These are phyloP conservation scores for Cryoendolithus antarcticus DNA, from an alignment of 2,329 filamentous ascomycete species.

Conservation along the genomic window DNA sequence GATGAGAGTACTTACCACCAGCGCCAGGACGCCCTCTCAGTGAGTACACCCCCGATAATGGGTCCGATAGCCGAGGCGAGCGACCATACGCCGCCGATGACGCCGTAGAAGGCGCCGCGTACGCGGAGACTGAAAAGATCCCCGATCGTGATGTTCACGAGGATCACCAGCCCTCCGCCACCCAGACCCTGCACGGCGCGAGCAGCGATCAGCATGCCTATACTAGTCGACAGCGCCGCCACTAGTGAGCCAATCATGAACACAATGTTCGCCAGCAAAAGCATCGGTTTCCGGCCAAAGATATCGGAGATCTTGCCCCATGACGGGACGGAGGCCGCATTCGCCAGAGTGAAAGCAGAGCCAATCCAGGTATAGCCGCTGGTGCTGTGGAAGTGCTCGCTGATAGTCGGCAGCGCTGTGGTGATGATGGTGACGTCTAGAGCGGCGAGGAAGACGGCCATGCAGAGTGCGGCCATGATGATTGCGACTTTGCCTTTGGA, in stretches of 20 bases:
- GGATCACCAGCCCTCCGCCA: slow-evolving; percentile 50
- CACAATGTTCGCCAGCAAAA: slow-evolving; percentile 46
- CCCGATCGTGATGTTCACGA: slow-evolving; percentile 52
- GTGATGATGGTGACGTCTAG: slow-evolving; percentile 52
- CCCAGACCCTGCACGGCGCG: slow-evolving; percentile 52
- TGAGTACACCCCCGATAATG: slow-evolving; percentile 55
- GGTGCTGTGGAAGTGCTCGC: slow-evolving; percentile 38
- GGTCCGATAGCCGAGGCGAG: slow-evolving; percentile 54
- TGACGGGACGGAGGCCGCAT: slow-evolving; percentile 39
- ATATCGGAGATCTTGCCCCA: slow-evolving; percentile 57
- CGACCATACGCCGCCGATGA: slow-evolving; percentile 57
- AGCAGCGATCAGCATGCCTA: slow-evolving; percentile 50
- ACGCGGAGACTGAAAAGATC: slow-evolving; percentile 48
- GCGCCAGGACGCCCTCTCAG: slow-evolving; percentile 49
- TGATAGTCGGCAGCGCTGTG: slow-evolving; percentile 49
- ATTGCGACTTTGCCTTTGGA: slow-evolving; percentile 31
- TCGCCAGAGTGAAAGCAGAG: slow-evolving; percentile 38
- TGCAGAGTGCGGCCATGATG: slow-evolving; percentile 37
- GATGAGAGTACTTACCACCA: slow-evolving; percentile 36
- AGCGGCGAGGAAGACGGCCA: slow-evolving; percentile 48
- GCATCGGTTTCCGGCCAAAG: slow-evolving; percentile 51
- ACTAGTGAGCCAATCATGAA: slow-evolving; percentile 53
- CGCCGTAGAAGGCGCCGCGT: slow-evolving; percentile 49
- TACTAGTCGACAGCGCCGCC: slow-evolving; percentile 44
- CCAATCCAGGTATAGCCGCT: slow-evolving; percentile 43